Conservation (phyloP, 257 asterid genomes). For the Pogostemon cablin region DNA sequence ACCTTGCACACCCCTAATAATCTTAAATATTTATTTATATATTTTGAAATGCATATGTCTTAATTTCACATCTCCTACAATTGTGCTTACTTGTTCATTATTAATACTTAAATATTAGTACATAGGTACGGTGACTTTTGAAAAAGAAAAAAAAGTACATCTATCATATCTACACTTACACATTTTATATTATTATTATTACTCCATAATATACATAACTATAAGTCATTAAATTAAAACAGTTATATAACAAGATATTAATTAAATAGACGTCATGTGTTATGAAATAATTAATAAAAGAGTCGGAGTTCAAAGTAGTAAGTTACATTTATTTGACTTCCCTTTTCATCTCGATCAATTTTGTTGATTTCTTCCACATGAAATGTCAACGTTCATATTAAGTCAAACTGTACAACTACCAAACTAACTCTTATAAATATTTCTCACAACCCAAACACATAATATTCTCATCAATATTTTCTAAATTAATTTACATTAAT, state of each 20-base stretch:
- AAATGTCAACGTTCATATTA: conserved; percentile 27
- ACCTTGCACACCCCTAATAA: too few relatives aligned
- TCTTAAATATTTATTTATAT: too few relatives aligned
- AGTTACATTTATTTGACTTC: conserved; percentile 40
- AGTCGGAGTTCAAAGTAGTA: conserved; percentile 1
- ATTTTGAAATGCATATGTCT: too few relatives aligned
- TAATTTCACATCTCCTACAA: too few relatives aligned
- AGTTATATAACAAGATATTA: neutral
- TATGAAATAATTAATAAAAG: neutral
- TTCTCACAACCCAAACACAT: neutral
- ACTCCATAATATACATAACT: neutral
- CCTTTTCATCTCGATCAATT: conserved; percentile 30
- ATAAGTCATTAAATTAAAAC: neutral
- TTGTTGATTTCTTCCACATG: conserved; percentile 19
- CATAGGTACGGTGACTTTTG: too few relatives aligned
- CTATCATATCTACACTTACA: too few relatives aligned
- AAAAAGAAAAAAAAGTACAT: too few relatives aligned
- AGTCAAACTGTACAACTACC: conserved; percentile 30
- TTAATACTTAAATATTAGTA: too few relatives aligned
- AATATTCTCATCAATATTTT: neutral
- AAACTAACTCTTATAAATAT: neutral
- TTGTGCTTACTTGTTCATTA: too few relatives aligned
- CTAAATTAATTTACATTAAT: neutral
- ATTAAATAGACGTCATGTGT: neutral
- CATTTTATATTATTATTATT: neutral